Base-by-base conservation (phyloP, 2,329 filamentous ascomycete species). In the Aulographum hederae region DNA sequence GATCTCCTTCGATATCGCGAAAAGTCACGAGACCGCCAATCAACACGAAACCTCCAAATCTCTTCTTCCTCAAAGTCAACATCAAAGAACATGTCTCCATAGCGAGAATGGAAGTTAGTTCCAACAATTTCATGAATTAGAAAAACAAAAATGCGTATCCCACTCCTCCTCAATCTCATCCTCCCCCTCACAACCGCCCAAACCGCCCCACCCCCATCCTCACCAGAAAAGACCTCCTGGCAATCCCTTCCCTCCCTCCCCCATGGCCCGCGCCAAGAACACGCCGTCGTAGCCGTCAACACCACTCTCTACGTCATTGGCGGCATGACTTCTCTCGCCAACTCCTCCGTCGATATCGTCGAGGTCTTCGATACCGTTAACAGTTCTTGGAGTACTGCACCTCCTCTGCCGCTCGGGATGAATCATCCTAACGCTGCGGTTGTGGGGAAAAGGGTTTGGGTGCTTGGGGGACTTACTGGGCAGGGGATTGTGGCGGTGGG, bases 231-330 rank as follows among this genome's bases (percentile, higher is more conserved):
- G 14, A 15, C 14, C 27, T 11, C 8, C 27, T 29, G 27, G 10
- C 10, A 8, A 8, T 14, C 27, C 6, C 25, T 32, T 13, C 21
- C 31, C n/a, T 16, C 6, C 16, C 15, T 34, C 2, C 26, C 32
- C 18, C 10, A 18, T 13, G 32, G 32, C 18, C 26, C 32, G 14
- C 3, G 32, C 15, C 29, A 31, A 18, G 29, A 31, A 15, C 29
- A 31, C 14, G 16, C 8, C 16, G 20, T 18, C 6, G 29, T 8
- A 8, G 16, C 29, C 8, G 20, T 15, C 11, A 18, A 18, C 10
- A 6, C 11, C 6, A 20, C 17, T 8, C 11, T 31, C 16, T 19
- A 11, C 16, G 16, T 20, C 11, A 20, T 31, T 8, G 18, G 29
- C 11, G 29, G 29, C 29, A 17, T 31, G 14, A 8, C n/a, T n/a